phyloP scores from a whole-genome alignment of 1,284 basidiomycete species.

The Puccinia novopanici region DNA sequence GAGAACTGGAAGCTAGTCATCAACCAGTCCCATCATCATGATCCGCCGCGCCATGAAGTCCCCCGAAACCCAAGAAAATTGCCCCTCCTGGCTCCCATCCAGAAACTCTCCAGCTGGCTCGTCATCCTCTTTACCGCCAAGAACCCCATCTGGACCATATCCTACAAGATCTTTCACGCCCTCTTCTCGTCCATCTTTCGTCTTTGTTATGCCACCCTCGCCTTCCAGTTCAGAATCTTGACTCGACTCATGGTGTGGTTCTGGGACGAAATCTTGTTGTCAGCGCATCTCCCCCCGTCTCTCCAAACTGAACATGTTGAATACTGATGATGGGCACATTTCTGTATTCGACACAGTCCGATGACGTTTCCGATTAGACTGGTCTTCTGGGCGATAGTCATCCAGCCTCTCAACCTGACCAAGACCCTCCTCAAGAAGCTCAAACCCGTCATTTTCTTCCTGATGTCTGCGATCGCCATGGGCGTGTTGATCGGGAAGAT shows the following conservation, averaged over 20 bases:
- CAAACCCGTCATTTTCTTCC: conserved; percentile 11
- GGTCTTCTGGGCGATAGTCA: neutral
- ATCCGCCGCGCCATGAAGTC: neutral
- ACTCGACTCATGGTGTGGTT: conserved; percentile 10
- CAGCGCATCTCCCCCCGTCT: neutral
- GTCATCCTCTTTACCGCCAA: conserved; percentile 3
- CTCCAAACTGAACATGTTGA: neutral
- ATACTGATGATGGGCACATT: neutral
- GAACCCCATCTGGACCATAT: neutral
- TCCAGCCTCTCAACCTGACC: neutral
- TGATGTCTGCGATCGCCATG: conserved; percentile 5
- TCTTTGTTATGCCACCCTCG: neutral
- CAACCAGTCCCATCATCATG: neutral
- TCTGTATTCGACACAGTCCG: neutral
- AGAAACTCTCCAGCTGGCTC: neutral
- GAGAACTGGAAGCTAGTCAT: neutral
- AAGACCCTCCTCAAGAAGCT: neutral
- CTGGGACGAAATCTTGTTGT: conserved; percentile 30
- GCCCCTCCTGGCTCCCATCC: neutral
- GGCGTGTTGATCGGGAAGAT: conserved; percentile 1
- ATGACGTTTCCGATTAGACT: conserved; percentile 22
- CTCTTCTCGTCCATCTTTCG: conserved; percentile 2
- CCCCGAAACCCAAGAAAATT: neutral
- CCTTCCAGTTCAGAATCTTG: neutral
- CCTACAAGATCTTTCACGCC: neutral